Evolutionary conservation across 768 basidiomycete species (phyloP).

Genomic region (Hygrophorus russula): DNA sequence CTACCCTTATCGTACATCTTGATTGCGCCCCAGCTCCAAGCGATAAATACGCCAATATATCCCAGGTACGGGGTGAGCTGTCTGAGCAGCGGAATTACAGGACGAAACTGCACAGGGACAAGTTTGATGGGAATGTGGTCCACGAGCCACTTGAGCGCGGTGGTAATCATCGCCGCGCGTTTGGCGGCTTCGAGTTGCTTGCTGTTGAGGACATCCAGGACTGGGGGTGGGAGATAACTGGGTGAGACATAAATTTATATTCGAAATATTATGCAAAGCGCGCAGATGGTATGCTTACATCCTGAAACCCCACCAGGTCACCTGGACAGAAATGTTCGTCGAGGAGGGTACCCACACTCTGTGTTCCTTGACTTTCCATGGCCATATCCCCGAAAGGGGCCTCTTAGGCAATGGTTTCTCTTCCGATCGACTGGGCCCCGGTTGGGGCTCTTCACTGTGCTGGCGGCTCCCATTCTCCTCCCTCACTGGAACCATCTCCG

Average conservation of each 20-base stretch:
- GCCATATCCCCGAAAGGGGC: neutral
- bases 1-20: conserved; percentile 56
- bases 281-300: conserved; percentile 21
- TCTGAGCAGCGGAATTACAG: conserved; percentile 48
- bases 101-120: conserved; percentile 49
- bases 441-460: conserved; percentile 2
- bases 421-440: conserved; percentile 9
- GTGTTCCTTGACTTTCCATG: no score
- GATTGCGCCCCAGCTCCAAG: conserved; percentile 70
- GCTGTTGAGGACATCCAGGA: conserved; percentile 53
- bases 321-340: conserved; percentile 62
- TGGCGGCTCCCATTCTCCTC: conserved; percentile 7
- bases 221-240: conserved; percentile 65
- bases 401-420: no score
- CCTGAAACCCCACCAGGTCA: conserved; percentile 75
- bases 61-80: conserved; percentile 52
- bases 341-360: conserved; percentile 60
- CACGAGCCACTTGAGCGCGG: conserved; percentile 64
- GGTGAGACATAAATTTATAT: conserved; percentile 25
- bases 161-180: conserved; percentile 63
- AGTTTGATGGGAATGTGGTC: conserved; percentile 48
- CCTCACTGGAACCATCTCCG: conserved; percentile 34
- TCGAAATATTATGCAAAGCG: neutral
- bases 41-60: conserved; percentile 66
- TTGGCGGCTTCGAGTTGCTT: conserved; percentile 58